Percentiles rank a stretch among this genome's conserved stretches.
Evolutionary conservation across 768 basidiomycete genomes (phyloP).

Genomic region (Tricholoma hemisulphureum): DNA sequence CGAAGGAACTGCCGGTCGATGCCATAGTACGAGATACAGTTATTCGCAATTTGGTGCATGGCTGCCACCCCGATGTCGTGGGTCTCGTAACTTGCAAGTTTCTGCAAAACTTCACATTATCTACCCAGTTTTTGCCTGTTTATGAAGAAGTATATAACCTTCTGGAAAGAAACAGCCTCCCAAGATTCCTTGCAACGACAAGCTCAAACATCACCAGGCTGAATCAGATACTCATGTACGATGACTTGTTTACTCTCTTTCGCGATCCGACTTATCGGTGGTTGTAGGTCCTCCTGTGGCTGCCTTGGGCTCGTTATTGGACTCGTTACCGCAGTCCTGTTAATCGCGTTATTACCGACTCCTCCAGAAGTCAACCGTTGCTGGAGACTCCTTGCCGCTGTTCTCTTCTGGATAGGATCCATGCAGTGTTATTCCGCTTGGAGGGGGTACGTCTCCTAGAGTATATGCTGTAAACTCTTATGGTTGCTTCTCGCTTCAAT

Average conservation of each 20-base stretch:
- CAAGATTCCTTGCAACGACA: conserved; percentile 30
- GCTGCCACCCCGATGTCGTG: conserved; percentile 38
- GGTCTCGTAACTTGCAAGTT: neutral
- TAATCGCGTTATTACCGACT: conserved; percentile 26
- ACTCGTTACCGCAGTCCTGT: conserved; percentile 24
- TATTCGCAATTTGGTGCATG: conserved; percentile 25
- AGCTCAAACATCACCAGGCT: conserved; percentile 36
- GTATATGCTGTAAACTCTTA: neutral
- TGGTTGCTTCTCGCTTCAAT: neutral
- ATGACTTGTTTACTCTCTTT: neutral
- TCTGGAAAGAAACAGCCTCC: conserved; percentile 30
- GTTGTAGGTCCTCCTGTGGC: conserved; percentile 30
- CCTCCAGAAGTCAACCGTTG: conserved; percentile 24
- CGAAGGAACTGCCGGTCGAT: conserved; percentile 30
- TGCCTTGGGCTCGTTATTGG: conserved; percentile 22
- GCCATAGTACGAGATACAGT: conserved; percentile 25
- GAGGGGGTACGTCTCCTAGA: conserved; percentile 26
- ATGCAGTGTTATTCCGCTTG: conserved; percentile 34
- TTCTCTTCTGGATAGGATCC: conserved; percentile 27
- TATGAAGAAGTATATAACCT: conserved; percentile 33
- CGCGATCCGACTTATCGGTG: neutral
- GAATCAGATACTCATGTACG: conserved; percentile 36
- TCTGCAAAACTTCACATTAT: neutral
- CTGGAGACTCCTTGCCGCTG: conserved; percentile 32
- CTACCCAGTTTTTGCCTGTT: conserved; percentile 30